These are phyloP conservation scores for Hibiscus trionum DNA, from an alignment of 345 rosid genomes.

Conservation along the genomic window DNA sequence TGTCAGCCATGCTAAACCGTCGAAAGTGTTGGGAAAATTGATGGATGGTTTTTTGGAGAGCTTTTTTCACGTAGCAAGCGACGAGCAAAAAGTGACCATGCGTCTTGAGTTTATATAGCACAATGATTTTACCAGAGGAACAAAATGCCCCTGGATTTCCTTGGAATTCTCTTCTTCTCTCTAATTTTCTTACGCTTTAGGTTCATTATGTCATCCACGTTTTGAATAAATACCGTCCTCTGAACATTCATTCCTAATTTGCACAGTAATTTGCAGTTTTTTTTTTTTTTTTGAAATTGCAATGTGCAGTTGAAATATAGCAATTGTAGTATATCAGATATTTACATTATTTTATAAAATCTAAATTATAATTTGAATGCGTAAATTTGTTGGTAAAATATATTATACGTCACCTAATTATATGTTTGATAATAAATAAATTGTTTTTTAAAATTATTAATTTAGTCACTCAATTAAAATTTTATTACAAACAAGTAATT, in stretches of 20 bases:
- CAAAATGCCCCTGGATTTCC: not conserved
- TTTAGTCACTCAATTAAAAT: too few relatives aligned
- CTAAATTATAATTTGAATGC: too few relatives aligned
- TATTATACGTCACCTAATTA: too few relatives aligned
- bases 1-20: slow-evolving; percentile 37
- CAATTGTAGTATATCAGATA: too few relatives aligned
- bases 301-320: too few relatives aligned
- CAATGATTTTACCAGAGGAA: not conserved
- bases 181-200: not conserved
- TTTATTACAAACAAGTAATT: too few relatives aligned
- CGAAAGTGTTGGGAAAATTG: not conserved
- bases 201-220: not conserved
- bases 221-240: not conserved
- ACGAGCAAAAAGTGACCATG: not conserved
- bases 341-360: too few relatives aligned
- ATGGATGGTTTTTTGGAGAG: not conserved
- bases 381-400: too few relatives aligned
- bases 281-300: too few relatives aligned
- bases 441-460: too few relatives aligned
- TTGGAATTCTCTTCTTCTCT: not conserved
- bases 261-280: too few relatives aligned
- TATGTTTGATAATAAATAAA: too few relatives aligned
- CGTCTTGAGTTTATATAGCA: not conserved
- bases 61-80: slow-evolving; percentile 11
- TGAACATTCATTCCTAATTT: not conserved